These are phyloP conservation scores for Knufia fluminis DNA, from an alignment of 2,329 filamentous ascomycete species.

Conservation along the genomic window DNA sequence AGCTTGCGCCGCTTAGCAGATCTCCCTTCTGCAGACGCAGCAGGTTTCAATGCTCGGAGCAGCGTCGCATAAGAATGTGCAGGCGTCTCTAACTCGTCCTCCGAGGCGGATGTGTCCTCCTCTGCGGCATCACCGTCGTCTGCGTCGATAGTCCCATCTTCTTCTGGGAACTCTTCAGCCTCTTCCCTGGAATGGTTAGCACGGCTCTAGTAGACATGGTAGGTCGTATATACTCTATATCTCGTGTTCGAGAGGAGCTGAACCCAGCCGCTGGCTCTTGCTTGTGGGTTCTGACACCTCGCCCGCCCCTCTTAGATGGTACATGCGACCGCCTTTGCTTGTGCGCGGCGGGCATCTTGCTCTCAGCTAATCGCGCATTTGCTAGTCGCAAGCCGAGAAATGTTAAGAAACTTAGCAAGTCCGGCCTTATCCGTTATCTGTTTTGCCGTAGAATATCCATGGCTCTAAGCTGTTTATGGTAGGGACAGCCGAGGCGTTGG, in stretches of 20 bases:
- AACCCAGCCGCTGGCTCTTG: not conserved
- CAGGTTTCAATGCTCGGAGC: conserved; percentile 45
- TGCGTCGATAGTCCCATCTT: not conserved
- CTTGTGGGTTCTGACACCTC: not conserved
- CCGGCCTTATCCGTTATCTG: not conserved
- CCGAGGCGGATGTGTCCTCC: conserved; percentile 32
- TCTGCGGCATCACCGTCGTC: conserved; percentile 13
- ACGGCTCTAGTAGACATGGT: not conserved
- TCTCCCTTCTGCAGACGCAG: conserved; percentile 34
- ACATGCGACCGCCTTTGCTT: not conserved
- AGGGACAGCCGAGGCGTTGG: too few species aligned
- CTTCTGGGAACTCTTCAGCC: conserved; percentile 1
- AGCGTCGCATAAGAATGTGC: conserved; percentile 47
- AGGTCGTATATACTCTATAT: not conserved
- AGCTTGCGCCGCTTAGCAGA: conserved; percentile 47
- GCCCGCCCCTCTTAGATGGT: not conserved
- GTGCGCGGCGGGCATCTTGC: not conserved
- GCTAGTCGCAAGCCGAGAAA: not conserved
- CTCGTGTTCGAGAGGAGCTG: not conserved
- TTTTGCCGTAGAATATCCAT: not conserved
- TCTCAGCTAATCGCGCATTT: not conserved
- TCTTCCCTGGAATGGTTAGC: conserved; percentile 6
- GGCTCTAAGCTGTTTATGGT: too few species aligned
- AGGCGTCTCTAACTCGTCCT: conserved; percentile 34
- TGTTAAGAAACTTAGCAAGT: not conserved